Conservation (phyloP, 2,329 filamentous ascomycete species). For the Aspergillus proliferans region DNA sequence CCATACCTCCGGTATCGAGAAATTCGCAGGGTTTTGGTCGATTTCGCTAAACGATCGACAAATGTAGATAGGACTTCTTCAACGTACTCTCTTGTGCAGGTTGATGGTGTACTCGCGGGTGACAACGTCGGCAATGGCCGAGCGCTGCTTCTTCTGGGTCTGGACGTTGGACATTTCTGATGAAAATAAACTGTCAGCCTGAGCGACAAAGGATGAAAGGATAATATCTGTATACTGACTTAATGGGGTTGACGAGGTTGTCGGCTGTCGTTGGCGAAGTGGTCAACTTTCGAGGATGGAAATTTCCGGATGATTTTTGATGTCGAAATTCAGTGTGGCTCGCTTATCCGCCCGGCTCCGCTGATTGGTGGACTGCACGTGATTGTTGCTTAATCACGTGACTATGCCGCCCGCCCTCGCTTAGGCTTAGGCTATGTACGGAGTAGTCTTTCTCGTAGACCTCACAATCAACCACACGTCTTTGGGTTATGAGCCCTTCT, state of each 20-base stretch:
- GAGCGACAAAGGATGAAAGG: not conserved
- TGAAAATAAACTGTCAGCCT: conserved; percentile 7
- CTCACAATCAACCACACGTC: no score
- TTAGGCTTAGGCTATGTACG: no score
- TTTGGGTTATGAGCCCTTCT: no score
- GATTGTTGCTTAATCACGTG: conserved; percentile 1
- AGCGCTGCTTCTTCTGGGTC: conserved; percentile 68
- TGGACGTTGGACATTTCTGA: conserved; percentile 59
- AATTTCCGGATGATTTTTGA: conserved; percentile 24
- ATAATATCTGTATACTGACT: conserved; percentile 22
- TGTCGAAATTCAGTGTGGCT: conserved; percentile 33
- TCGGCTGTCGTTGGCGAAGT: conserved; percentile 34
- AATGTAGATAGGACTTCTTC: conserved; percentile 13
- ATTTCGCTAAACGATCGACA: conserved; percentile 11
- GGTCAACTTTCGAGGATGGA: conserved; percentile 27
- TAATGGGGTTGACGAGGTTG: conserved; percentile 21
- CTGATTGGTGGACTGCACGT: conserved; percentile 20
- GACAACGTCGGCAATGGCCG: conserved; percentile 98
- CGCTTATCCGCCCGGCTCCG: conserved; percentile 23
- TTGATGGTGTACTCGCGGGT: conserved; percentile 99
- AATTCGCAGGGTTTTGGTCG: conserved; percentile 4
- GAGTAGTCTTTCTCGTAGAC: no score
- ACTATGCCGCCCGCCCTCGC: not conserved
- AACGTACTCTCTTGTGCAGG: conserved; percentile 97
- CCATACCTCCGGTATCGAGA: conserved; percentile 16